Percentiles rank a stretch among this genome's conserved stretches.
These are phyloP conservation scores for Capronia epimyces DNA, from an alignment of 2,329 filamentous ascomycete genomes.

Conservation along the genomic window DNA sequence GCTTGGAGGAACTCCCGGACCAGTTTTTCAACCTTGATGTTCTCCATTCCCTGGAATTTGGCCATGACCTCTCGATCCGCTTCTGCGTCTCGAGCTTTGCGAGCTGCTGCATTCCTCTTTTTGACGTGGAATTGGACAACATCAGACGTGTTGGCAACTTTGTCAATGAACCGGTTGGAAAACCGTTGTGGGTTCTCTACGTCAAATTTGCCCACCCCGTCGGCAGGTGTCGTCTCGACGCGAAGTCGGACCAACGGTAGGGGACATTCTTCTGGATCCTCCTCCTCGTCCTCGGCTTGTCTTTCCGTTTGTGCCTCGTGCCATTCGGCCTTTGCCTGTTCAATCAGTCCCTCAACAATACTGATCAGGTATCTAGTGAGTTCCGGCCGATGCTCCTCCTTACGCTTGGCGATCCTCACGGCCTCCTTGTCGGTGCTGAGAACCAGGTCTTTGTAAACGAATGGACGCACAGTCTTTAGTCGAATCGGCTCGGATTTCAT, in stretches of 20 bases:
- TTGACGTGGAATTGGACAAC: slow-evolving; percentile 90
- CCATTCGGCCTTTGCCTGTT: slow-evolving; percentile 78
- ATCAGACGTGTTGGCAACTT: slow-evolving; percentile 88
- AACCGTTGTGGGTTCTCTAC: slow-evolving; percentile 94
- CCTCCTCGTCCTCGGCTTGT: slow-evolving; percentile 52
- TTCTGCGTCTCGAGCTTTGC: slow-evolving; percentile 51
- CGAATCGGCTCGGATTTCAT: slow-evolving; percentile 76
- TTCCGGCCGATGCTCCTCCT: slow-evolving; percentile 75
- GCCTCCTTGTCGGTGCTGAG: slow-evolving; percentile 71
- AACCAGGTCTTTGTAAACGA: slow-evolving; percentile 77
- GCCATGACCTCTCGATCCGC: slow-evolving; percentile 60
- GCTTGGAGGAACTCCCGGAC: slow-evolving; percentile 81
- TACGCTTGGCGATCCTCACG: slow-evolving; percentile 69
- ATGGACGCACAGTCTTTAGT: slow-evolving; percentile 82
- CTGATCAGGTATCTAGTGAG: slow-evolving; percentile 70
- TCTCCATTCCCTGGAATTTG: slow-evolving; percentile 59
- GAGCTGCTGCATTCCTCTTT: slow-evolving; percentile 55
- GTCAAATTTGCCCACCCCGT: slow-evolving; percentile 72
- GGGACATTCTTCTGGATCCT: slow-evolving; percentile 51
- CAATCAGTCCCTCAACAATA: slow-evolving; percentile 80
- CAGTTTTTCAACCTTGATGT: slow-evolving; percentile 79
- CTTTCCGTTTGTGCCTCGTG: slow-evolving; percentile 64
- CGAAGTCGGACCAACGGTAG: slow-evolving; percentile 81
- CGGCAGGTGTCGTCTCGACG: slow-evolving; percentile 74
- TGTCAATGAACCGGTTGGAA: slow-evolving; percentile 83